Conservation (phyloP, 1,284 basidiomycete species). For the Meira nashicola region DNA sequence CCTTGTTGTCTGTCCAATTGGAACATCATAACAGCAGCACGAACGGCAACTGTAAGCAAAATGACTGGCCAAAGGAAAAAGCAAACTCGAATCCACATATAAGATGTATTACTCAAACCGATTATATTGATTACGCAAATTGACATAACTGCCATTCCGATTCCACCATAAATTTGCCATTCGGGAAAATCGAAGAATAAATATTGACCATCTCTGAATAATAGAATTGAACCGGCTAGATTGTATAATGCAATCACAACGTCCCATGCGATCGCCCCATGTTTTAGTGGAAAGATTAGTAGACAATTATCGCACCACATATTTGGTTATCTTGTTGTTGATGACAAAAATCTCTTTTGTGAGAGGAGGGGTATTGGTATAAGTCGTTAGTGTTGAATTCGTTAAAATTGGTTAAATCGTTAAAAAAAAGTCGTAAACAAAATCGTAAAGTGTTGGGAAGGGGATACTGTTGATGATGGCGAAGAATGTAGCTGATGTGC, state of each 20-base stretch:
- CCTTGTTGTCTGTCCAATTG: constrained; percentile 42
- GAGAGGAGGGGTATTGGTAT: background rate
- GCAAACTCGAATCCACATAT: constrained; percentile 66
- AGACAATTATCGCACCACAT: constrained; percentile 43
- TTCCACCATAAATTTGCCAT: constrained; percentile 67
- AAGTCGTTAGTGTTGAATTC: background rate
- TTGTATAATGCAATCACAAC: constrained; percentile 65
- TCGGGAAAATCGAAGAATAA: constrained; percentile 68
- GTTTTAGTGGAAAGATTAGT: constrained; percentile 16
- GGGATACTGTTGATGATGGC: too few species aligned
- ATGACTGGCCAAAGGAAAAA: constrained; percentile 70
- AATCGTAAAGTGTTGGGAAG: too few species aligned
- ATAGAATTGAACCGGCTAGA: constrained; percentile 65
- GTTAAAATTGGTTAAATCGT: too few species aligned
- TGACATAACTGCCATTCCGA: constrained; percentile 62
- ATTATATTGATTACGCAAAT: constrained; percentile 62
- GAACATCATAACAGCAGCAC: constrained; percentile 66
- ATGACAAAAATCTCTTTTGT: background rate
- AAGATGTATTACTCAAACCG: constrained; percentile 68
- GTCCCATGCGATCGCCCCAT: constrained; percentile 70
- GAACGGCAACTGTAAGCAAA: constrained; percentile 64
- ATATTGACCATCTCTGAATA: constrained; percentile 65
- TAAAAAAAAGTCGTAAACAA: too few species aligned
- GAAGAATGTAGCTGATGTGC: too few species aligned
- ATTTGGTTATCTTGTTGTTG: background rate